Conservation (phyloP, 805 yeast species). For the Blastobotrys attinorum region DNA sequence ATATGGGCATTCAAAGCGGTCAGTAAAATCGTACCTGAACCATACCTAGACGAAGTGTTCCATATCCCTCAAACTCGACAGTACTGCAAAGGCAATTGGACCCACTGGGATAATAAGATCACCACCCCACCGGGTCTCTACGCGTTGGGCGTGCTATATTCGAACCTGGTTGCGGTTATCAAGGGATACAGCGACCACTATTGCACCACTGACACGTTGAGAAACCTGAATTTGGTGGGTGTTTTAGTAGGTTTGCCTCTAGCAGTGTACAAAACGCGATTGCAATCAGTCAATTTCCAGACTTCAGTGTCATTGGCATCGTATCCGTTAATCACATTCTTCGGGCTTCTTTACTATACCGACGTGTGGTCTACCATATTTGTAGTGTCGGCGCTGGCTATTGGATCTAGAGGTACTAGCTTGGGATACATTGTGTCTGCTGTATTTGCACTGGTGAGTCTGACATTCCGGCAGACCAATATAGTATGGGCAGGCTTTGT, state of each 20-base stretch:
- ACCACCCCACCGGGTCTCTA: conserved; percentile 97
- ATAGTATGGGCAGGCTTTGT: conserved; percentile 75
- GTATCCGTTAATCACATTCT: conserved; percentile 67
- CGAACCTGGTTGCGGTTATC: conserved; percentile 11
- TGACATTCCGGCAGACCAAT: conserved; percentile 84
- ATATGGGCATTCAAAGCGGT: neutral
- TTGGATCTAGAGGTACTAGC: conserved; percentile 13
- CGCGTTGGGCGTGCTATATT: conserved; percentile 33
- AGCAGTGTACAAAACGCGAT: conserved; percentile 25
- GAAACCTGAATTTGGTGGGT: conserved; percentile 51
- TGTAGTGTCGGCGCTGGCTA: conserved; percentile 45
- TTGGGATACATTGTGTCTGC: neutral
- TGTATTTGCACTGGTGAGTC: conserved; percentile 44
- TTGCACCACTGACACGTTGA: conserved; percentile 33
- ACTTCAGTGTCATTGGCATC: conserved; percentile 25
- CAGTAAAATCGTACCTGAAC: conserved; percentile 14
- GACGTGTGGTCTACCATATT: conserved; percentile 86
- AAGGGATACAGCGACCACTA: neutral
- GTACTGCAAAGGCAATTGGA: conserved; percentile 55
- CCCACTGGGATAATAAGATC: conserved; percentile 78
- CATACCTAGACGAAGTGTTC: conserved; percentile 63
- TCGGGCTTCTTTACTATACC: conserved; percentile 76
- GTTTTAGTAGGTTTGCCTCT: conserved; percentile 30
- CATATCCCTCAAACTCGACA: conserved; percentile 73
- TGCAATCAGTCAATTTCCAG: conserved; percentile 18